These are phyloP conservation scores for Verticillium albo-atrum DNA, from an alignment of 2,329 filamentous ascomycete genomes.

Conservation along the genomic window DNA sequence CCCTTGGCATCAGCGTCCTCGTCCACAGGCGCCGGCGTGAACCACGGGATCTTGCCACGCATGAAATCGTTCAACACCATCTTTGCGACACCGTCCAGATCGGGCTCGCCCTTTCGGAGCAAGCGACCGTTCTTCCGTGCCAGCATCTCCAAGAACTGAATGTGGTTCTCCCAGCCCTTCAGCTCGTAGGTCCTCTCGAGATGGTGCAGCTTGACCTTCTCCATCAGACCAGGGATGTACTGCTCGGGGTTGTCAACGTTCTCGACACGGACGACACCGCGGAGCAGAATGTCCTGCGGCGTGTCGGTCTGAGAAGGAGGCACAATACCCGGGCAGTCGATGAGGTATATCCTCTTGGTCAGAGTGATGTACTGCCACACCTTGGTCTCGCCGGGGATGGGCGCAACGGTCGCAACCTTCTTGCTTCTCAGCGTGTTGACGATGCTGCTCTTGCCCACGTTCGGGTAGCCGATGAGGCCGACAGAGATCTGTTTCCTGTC, in stretches of 20 bases:
- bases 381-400: constrained; percentile 94
- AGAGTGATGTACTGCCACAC: constrained; percentile 97
- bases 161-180: constrained; percentile 69
- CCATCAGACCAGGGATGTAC: constrained; percentile 81
- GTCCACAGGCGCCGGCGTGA: constrained; percentile 68
- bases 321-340: constrained; percentile 95
- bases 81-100: constrained; percentile 91
- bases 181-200: constrained; percentile 92
- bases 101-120: constrained; percentile 88
- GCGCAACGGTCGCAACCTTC: constrained; percentile 88
- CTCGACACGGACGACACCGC: constrained; percentile 89
- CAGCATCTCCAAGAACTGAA: constrained; percentile 80
- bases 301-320: constrained; percentile 82
- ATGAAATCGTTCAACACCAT: constrained; percentile 97
- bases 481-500: constrained; percentile 91
- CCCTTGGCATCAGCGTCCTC: constrained; percentile 46
- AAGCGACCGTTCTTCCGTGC: constrained; percentile 84
- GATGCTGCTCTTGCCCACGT: constrained; percentile 92
- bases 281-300: constrained; percentile 80
- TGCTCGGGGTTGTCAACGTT: constrained; percentile 92
- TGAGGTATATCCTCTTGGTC: constrained; percentile 89
- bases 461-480: constrained; percentile 77
- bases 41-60: constrained; percentile 94
- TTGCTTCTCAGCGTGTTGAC: constrained; percentile 96
- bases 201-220: constrained; percentile 75